Evolutionary conservation across 257 asterid species (phyloP).

Genomic region (Orobanche coerulescens): DNA sequence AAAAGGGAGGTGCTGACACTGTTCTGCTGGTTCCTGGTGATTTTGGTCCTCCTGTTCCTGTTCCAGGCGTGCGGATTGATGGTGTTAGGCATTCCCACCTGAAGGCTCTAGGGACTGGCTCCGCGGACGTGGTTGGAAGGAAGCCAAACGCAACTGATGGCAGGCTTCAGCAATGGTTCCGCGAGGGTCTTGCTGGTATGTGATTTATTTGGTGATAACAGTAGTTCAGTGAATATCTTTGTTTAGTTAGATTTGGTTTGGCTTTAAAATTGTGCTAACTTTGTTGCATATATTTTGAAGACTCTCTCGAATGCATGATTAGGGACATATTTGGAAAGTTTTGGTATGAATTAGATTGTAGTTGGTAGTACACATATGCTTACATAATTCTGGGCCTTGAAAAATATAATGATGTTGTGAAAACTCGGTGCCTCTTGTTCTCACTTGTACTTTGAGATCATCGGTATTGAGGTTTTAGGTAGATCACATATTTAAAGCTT

Average conservation of each 20-base stretch:
- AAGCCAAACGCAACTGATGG: slow-evolving; percentile 53
- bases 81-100: slow-evolving; percentile 30
- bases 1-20: slow-evolving; percentile 37
- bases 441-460: not conserved
- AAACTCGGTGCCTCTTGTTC: not conserved
- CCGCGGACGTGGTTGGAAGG: slow-evolving; percentile 33
- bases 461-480: not conserved
- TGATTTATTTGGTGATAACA: not conserved
- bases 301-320: slow-evolving; percentile 1
- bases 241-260: not conserved
- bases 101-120: slow-evolving; percentile 49
- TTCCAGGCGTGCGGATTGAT: slow-evolving; percentile 33
- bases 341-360: not conserved
- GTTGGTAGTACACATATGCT: not conserved
- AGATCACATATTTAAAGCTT: not conserved
- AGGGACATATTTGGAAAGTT: not conserved
- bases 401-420: not conserved
- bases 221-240: not conserved
- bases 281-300: not conserved
- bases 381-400: slow-evolving; percentile 2
- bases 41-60: slow-evolving; percentile 34
- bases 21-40: slow-evolving; percentile 56
- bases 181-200: slow-evolving; percentile 80
- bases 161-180: slow-evolving; percentile 81
- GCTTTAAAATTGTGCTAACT: not conserved